A percentile compares a stretch with the other conserved stretches of the same genome.
These are phyloP conservation scores for Kodamaea leandrae DNA, from an alignment of 805 yeast genomes.

Conservation along the genomic window DNA sequence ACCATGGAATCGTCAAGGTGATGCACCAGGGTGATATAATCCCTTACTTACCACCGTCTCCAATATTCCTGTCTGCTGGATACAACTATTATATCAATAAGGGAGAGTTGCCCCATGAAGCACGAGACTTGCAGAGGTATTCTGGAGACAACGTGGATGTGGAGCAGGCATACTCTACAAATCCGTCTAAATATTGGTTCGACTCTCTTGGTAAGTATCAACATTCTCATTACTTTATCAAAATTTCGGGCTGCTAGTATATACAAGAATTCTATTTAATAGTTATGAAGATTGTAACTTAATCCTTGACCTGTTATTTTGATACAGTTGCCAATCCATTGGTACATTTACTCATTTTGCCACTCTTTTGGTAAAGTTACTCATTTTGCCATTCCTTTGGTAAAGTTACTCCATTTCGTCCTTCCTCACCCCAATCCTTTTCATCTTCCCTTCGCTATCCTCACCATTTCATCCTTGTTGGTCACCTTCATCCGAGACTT, in stretches of 20 bases:
- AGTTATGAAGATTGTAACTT: no score
- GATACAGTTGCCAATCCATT: no score
- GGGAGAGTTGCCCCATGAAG: constrained; percentile 35
- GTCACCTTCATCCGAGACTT: constrained; percentile 54
- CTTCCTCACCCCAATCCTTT: background rate
- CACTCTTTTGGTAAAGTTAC: no score
- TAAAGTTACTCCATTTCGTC: no score
- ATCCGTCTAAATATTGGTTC: constrained; percentile 19
- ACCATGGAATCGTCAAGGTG: constrained; percentile 50
- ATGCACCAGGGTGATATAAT: constrained; percentile 58
- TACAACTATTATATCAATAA: constrained; percentile 47
- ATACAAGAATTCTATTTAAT: no score
- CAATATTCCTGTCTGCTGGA: constrained; percentile 47
- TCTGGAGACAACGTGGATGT: constrained; percentile 1
- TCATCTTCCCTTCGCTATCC: constrained; percentile 2
- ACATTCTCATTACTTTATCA: constrained; percentile 31
- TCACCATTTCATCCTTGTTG: constrained; percentile 2
- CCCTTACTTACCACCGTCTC: constrained; percentile 57
- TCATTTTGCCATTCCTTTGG: no score
- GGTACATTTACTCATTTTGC: no score
- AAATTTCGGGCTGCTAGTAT: constrained; percentile 28
- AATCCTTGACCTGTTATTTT: no score
- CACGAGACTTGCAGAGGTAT: constrained; percentile 7
- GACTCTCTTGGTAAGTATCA: constrained; percentile 25
- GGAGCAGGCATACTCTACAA: background rate